A percentile compares a stretch with the other conserved stretches of the same genome.
These are phyloP conservation scores for Microsporum audouinii DNA, from an alignment of 2,329 filamentous ascomycete genomes.

Conservation along the genomic window DNA sequence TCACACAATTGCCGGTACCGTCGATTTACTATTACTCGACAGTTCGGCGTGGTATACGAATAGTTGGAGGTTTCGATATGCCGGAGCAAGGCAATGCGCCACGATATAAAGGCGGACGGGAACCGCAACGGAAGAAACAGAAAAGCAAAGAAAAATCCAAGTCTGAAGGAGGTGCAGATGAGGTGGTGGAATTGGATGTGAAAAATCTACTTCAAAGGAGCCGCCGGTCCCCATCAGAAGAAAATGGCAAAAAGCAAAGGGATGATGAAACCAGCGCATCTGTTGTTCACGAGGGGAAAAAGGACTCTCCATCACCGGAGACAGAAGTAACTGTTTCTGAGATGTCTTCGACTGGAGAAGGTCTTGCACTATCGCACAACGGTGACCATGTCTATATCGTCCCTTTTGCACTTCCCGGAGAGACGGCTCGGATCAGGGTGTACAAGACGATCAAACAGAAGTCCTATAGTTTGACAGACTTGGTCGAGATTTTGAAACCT, in stretches of 20 bases:
- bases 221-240: constrained; percentile 6
- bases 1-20: not conserved
- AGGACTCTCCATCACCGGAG: constrained; percentile 48
- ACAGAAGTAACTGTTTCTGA: constrained; percentile 70
- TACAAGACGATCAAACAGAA: constrained; percentile 56
- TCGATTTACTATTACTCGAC: not conserved
- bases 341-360: constrained; percentile 86
- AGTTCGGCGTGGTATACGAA: not conserved
- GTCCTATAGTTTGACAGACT: constrained; percentile 67
- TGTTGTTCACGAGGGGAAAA: constrained; percentile 43
- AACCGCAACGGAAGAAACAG: constrained; percentile 9
- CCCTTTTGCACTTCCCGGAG: constrained; percentile 78
- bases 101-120: not conserved
- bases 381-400: constrained; percentile 69
- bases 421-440: constrained; percentile 66
- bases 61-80: constrained; percentile 1
- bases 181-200: constrained; percentile 56
- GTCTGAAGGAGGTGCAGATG: constrained; percentile 36
- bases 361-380: constrained; percentile 60
- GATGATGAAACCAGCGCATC: constrained; percentile 19
- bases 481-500: constrained; percentile 62
- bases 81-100: not conserved
- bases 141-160: constrained; percentile 6
- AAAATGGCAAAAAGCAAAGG: constrained; percentile 13
- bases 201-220: constrained; percentile 30